These are phyloP conservation scores for Vanderwaltozyma yarrowii DNA, from an alignment of 805 yeast species.

Conservation along the genomic window DNA sequence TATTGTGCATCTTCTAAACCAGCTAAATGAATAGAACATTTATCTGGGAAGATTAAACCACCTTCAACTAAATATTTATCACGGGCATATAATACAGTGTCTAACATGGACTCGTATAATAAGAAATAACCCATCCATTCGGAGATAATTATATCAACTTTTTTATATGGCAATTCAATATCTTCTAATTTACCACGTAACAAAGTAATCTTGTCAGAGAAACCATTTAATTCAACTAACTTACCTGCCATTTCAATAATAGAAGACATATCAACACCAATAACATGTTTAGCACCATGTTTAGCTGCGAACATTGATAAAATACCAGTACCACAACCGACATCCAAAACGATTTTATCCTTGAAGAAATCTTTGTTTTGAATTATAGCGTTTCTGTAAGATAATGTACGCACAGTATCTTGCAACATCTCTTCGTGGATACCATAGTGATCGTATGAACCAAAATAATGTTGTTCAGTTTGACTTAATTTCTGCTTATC, in stretches of 20 bases:
- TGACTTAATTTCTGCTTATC: conserved; percentile 53
- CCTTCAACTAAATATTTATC: conserved; percentile 70
- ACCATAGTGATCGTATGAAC: conserved; percentile 92
- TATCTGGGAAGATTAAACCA: conserved; percentile 92
- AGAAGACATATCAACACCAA: conserved; percentile 94
- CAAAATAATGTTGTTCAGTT: conserved; percentile 86
- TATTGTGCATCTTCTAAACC: conserved; percentile 89
- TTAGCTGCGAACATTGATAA: conserved; percentile 95
- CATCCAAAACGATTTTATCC: conserved; percentile 90
- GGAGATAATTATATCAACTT: conserved; percentile 89
- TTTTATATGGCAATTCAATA: conserved; percentile 68
- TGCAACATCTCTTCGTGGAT: conserved; percentile 99
- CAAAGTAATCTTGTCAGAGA: conserved; percentile 74
- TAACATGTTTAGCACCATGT: conserved; percentile 98
- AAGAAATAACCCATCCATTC: conserved; percentile 99
- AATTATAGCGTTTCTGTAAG: conserved; percentile 86
- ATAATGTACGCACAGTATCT: conserved; percentile 83
- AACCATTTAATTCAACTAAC: conserved; percentile 76
- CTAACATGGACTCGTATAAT: conserved; percentile 94
- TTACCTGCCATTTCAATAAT: conserved; percentile 94
- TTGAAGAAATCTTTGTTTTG: conserved; percentile 83
- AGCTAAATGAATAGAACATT: conserved; percentile 80
- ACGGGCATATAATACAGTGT: conserved; percentile 89
- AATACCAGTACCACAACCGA: conserved; percentile 98
- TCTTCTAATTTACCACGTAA: conserved; percentile 93